Base-by-base conservation (phyloP, 805 yeast species). In the Isabelozyma heimii region DNA sequence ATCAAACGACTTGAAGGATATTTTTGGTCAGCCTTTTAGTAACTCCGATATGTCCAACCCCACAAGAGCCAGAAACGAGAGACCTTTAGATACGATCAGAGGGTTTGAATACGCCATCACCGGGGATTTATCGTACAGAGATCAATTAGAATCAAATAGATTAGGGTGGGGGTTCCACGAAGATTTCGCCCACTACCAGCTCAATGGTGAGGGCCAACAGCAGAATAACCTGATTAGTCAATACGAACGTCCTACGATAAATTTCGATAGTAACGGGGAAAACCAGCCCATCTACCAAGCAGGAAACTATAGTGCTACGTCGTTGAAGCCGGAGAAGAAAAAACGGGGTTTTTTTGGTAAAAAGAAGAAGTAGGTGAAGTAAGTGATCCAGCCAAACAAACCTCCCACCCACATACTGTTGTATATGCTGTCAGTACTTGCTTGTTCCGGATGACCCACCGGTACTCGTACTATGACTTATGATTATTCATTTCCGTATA, bases 51-150 rank as follows among this genome's bases (percentile, higher is more conserved):
- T 87, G 57, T 89, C 96, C 37, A 94, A 94, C 64, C 99, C 99
- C 27, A 85, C 97, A 6, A 81, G 99, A 61, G 72, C 87, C 16
- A 82, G 99, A 68, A 92, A 91, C 66, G 99, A 94, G 70, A 82
- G 99, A 61, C 99, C 99, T 4, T 73, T 94, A 60, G 99, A 95
- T 67, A 94, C 99, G 2, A 91, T 94, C 60, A 79, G 98, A 58
- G 79, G 89, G 5, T 94, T 94, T 69, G 98, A 94, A 73, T 94
- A 86, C 63, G 85, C 97, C 37, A 91, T 94, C 54, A 89, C 97
- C 6, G 97, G 97, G 46, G 99, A 94, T 67, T 71, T 78, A 49
- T 68, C 81, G 10, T 86, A 88, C 73, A 83, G 85, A 47, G 94
- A 89, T 49, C 90, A 88, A 59, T 75, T 90, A 60, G 97, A 91